Evolutionary conservation across 129 eudicot genomes (phyloP).

Genomic region (Escallonia herrerae): DNA sequence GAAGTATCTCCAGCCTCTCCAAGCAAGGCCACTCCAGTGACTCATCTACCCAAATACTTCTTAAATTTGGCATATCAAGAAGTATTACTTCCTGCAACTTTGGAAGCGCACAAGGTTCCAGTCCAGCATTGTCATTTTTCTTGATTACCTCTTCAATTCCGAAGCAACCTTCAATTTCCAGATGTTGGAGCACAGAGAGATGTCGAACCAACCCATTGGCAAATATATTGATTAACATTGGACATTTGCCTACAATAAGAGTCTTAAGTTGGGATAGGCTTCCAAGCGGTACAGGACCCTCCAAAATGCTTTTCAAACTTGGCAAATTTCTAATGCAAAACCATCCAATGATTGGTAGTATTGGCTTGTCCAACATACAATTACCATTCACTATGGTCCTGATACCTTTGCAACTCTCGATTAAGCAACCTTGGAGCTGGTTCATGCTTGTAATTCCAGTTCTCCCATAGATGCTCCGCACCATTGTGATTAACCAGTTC

Average conservation of each 20-base stretch:
- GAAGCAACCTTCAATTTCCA: constrained; percentile 9
- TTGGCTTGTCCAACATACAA: not conserved
- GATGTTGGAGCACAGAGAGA: constrained; percentile 12
- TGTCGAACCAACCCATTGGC: constrained; percentile 11
- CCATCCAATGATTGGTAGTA: constrained; percentile 11
- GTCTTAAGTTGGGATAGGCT: constrained; percentile 15
- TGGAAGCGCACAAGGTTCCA: constrained; percentile 8
- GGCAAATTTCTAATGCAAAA: constrained; percentile 20
- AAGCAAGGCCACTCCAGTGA: constrained; percentile 23
- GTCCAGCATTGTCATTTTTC: not conserved
- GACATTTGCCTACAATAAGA: constrained; percentile 12
- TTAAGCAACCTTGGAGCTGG: constrained; percentile 12
- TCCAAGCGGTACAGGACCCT: constrained; percentile 11
- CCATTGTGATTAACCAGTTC: constrained; percentile 20
- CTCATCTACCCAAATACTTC: constrained; percentile 4
- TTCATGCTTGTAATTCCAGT: constrained; percentile 12
- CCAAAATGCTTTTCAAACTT: constrained; percentile 9
- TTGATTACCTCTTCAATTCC: constrained; percentile 12
- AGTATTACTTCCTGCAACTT: constrained; percentile 17
- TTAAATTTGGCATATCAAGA: constrained; percentile 19
- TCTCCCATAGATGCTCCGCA: constrained; percentile 13
- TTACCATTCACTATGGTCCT: constrained; percentile 14
- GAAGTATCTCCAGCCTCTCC: constrained; percentile 13
- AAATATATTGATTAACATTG: constrained; percentile 5
- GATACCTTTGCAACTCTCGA: constrained; percentile 13